Base-by-base conservation (phyloP, 2,329 filamentous ascomycete species). In the Coniosporium tulheliwenetii region DNA sequence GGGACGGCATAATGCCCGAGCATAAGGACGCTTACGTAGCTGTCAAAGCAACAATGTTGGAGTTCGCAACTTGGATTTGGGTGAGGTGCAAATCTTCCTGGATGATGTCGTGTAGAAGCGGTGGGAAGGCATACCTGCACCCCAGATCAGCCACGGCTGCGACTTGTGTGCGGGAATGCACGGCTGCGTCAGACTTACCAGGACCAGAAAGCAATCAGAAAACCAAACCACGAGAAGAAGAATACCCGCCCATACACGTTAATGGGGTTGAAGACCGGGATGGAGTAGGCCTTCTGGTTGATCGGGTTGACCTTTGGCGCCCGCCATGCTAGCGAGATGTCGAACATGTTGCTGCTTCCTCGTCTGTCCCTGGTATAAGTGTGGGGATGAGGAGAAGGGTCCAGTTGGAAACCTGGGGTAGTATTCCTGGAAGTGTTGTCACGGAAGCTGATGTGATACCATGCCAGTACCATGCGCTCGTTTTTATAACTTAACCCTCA, bases 191-290 rank as follows among this genome's bases (percentile, higher is more conserved):
- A 33, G 14, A 53, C 64, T 54, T 57, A 70, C 73, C 73, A 94
- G 9, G 84, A 86, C 71, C 85, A 84, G 62, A 93, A 94, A 7
- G 83, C 81, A 40, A 89, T 73, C 71, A 91, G 78, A 60, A 91
- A 91, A 2, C 83, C 83, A 38, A 86, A 71, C 77, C 83, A 91
- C 1, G 81, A 82, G 64, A 93, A 93, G 67, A 87, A 85, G 61
- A 93, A 93, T 0, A 91, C 85, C 5, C 85, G 73, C 32, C 85
- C 86, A 65, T 94, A 86, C 50, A 77, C 65, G 57, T 93, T 72
- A 51, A 87, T 55, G 0, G 80, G 74, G 57, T 93, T 93, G 45
- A 94, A 64, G 15, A 84, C 58, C 0, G 86, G 86, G 37, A 94
- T 75, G 0, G 82, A 82, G 44, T 73, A 76, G 41, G 86, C 86